These are phyloP conservation scores for Colletotrichum echinochloae DNA, from an alignment of 2,329 filamentous ascomycete genomes.

Conservation along the genomic window DNA sequence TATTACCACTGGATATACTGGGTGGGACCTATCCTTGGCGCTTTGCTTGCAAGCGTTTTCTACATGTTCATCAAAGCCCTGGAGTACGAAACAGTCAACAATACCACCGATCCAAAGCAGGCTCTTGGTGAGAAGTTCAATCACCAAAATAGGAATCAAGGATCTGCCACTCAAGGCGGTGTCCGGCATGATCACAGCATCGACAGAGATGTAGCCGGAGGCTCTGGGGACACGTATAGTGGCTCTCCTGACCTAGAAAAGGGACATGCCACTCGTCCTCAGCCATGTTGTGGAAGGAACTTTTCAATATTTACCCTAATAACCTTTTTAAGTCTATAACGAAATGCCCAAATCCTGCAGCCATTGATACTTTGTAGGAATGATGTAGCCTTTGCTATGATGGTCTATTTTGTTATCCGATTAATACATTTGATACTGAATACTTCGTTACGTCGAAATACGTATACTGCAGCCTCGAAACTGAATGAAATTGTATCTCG, in stretches of 20 bases:
- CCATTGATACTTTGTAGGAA: too few relatives aligned
- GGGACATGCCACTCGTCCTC: background rate
- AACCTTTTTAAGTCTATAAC: too few relatives aligned
- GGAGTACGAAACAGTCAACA: background rate
- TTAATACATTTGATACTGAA: too few relatives aligned
- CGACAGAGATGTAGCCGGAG: background rate
- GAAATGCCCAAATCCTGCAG: too few relatives aligned
- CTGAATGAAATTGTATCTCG: too few relatives aligned
- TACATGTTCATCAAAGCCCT: conserved; percentile 3
- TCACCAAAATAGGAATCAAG: background rate
- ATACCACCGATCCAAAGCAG: background rate
- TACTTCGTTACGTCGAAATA: too few relatives aligned
- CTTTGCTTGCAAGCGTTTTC: background rate
- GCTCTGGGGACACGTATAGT: background rate
- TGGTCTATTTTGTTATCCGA: too few relatives aligned
- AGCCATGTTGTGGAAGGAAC: background rate
- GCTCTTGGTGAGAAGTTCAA: background rate
- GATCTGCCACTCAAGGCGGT: background rate
- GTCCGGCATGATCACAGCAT: background rate
- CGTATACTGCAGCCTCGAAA: too few relatives aligned
- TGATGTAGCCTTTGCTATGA: too few relatives aligned
- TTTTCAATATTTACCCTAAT: too few relatives aligned
- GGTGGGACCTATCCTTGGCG: conserved; percentile 22
- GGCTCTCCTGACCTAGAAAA: background rate
- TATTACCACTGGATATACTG: conserved; percentile 66